These are phyloP conservation scores for Exophiala oligosperma DNA, from an alignment of 2,329 filamentous ascomycete species.

Conservation along the genomic window DNA sequence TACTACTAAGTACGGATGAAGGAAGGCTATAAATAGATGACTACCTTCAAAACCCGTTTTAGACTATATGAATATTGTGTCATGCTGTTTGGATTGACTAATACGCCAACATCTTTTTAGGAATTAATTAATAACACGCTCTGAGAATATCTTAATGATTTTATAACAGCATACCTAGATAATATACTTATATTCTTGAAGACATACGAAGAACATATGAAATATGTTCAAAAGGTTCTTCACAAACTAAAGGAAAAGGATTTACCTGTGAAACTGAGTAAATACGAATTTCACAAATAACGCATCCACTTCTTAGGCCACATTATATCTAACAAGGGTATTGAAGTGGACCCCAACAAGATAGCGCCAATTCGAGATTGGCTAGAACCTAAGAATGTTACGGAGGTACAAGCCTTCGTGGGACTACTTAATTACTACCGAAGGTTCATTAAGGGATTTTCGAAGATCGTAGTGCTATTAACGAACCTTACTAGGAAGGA, in stretches of 20 bases:
- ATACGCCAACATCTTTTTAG: constrained; percentile 3
- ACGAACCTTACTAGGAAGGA: constrained; percentile 18
- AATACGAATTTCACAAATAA: constrained; percentile 35
- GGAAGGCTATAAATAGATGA: constrained; percentile 27
- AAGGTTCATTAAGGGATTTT: constrained; percentile 32
- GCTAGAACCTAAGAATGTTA: constrained; percentile 22
- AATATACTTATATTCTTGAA: constrained; percentile 33
- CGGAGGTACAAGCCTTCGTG: constrained; percentile 6
- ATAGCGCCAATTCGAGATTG: constrained; percentile 31
- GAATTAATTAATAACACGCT: constrained; percentile 15
- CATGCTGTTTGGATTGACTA: not conserved
- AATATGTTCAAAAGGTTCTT: constrained; percentile 27
- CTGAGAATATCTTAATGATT: constrained; percentile 10
- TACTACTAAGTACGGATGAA: no score
- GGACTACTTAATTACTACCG: constrained; percentile 33
- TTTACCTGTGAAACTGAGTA: constrained; percentile 28
- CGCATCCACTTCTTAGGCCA: constrained; percentile 35
- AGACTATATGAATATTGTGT: constrained; percentile 10
- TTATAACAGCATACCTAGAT: constrained; percentile 23
- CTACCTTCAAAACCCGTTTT: constrained; percentile 18
- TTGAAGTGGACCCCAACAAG: constrained; percentile 30
- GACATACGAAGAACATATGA: no score
- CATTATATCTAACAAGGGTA: constrained; percentile 30
- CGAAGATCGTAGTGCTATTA: constrained; percentile 24
- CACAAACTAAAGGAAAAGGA: not conserved